A percentile compares a stretch with the other conserved stretches of the same genome.
These are phyloP conservation scores for Arachis monticola DNA, from an alignment of 331 rosid genomes.

Conservation along the genomic window DNA sequence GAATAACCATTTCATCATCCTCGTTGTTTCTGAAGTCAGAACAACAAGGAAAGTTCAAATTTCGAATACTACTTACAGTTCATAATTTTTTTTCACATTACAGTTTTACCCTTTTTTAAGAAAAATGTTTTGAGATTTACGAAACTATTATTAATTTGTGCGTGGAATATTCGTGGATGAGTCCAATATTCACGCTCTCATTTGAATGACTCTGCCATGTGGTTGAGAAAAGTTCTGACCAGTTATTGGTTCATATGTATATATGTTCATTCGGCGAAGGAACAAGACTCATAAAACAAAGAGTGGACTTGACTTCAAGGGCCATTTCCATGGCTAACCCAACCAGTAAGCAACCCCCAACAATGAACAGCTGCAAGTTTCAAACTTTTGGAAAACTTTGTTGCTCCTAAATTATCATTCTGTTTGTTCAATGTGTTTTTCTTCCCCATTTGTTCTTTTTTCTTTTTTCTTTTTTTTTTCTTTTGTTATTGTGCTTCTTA, in stretches of 20 bases:
- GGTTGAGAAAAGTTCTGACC: neutral
- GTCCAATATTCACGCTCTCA: neutral
- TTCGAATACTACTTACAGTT: too few relatives aligned
- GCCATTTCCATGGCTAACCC: neutral
- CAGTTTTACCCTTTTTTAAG: too few relatives aligned
- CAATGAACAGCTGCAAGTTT: neutral
- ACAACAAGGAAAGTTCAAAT: too few relatives aligned
- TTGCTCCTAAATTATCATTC: neutral
- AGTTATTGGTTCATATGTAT: neutral
- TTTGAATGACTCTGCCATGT: neutral
- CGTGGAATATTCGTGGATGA: conserved; percentile 31
- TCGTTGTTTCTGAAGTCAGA: too few relatives aligned
- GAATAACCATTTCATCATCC: too few relatives aligned
- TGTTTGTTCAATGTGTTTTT: neutral
- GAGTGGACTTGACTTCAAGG: neutral
- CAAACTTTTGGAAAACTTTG: neutral
- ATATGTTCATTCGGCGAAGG: neutral
- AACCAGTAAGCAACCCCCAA: neutral
- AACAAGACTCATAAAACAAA: neutral
- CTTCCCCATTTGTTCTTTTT: too few relatives aligned
- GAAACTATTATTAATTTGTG: neutral
- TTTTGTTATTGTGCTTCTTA: too few relatives aligned
- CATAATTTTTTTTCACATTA: too few relatives aligned
- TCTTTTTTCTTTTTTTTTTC: too few relatives aligned
- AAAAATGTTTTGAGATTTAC: too few relatives aligned